Evolutionary conservation across 805 yeast genomes (phyloP).

Genomic region (Saccharomycopsis babjevae): DNA sequence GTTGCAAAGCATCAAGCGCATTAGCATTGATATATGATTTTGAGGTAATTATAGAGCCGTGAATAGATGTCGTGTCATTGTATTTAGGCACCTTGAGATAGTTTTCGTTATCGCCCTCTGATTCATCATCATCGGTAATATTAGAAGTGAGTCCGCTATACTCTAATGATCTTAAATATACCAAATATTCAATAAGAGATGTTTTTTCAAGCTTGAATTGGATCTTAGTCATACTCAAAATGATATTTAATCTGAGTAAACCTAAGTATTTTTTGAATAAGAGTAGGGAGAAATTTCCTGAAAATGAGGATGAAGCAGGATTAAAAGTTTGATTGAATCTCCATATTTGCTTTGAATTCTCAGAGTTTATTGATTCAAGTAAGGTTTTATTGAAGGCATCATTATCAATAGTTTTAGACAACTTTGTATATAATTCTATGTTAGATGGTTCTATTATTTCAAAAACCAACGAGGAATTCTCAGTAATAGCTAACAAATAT

Average conservation of each 20-base stretch:
- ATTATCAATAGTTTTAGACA: constrained; percentile 4
- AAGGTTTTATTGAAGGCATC: constrained; percentile 5
- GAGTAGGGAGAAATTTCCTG: constrained; percentile 15
- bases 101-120: background rate
- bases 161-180: constrained; percentile 9
- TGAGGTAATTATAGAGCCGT: constrained; percentile 1
- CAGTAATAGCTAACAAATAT: constrained; percentile 6
- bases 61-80: background rate
- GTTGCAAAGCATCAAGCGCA: background rate
- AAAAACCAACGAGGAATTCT: constrained; percentile 6
- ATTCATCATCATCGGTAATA: background rate
- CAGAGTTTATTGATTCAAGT: constrained; percentile 4
- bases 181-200: constrained; percentile 14
- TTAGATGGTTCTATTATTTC: background rate
- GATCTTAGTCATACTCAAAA: constrained; percentile 7
- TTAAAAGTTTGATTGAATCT: background rate
- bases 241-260: constrained; percentile 11
- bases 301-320: background rate
- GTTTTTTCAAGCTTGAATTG: background rate
- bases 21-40: background rate
- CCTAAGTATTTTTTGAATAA: constrained; percentile 14
- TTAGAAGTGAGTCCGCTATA: background rate
- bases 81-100: background rate
- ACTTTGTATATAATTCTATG: background rate
- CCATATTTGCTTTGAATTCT: background rate